phyloP scores from a whole-genome alignment of 2,329 filamentous ascomycete genomes.

The Diaporthe velutina region DNA sequence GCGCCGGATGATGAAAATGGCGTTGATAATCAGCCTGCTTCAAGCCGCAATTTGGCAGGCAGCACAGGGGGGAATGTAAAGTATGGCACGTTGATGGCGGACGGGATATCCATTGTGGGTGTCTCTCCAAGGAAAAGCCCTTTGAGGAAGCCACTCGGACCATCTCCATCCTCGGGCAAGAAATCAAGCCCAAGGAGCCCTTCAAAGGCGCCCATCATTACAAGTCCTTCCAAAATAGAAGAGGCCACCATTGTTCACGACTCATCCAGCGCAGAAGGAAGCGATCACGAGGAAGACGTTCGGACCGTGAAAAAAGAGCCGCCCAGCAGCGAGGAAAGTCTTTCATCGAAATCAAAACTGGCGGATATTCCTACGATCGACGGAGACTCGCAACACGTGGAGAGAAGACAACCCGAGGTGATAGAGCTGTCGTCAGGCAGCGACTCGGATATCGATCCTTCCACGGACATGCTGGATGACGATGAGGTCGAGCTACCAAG shows the following conservation, averaged over 20 bases:
- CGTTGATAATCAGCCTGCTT: neutral
- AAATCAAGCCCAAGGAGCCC: neutral
- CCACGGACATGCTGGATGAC: neutral
- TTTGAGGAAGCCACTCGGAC: neutral
- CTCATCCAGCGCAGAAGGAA: neutral
- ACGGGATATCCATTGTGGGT: too few species aligned
- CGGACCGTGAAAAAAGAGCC: neutral
- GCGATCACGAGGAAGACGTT: neutral
- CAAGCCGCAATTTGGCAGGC: neutral
- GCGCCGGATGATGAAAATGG: neutral
- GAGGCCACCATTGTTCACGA: conserved; percentile 2
- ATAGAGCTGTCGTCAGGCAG: conserved; percentile 15
- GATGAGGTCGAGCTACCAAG: neutral
- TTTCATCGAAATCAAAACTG: neutral
- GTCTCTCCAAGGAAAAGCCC: neutral
- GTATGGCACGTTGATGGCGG: too few species aligned
- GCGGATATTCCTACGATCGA: neutral
- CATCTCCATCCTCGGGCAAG: neutral
- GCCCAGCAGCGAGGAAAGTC: neutral
- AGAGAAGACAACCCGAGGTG: neutral
- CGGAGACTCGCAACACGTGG: too few species aligned
- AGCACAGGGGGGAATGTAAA: too few species aligned
- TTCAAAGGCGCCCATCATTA: neutral
- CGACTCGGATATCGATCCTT: neutral
- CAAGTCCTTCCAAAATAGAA: neutral